Percentiles rank a stretch among this genome's conserved stretches.
Conservation (phyloP, 495 filamentous ascomycete species). For the Saxophila tyrrhenica region DNA sequence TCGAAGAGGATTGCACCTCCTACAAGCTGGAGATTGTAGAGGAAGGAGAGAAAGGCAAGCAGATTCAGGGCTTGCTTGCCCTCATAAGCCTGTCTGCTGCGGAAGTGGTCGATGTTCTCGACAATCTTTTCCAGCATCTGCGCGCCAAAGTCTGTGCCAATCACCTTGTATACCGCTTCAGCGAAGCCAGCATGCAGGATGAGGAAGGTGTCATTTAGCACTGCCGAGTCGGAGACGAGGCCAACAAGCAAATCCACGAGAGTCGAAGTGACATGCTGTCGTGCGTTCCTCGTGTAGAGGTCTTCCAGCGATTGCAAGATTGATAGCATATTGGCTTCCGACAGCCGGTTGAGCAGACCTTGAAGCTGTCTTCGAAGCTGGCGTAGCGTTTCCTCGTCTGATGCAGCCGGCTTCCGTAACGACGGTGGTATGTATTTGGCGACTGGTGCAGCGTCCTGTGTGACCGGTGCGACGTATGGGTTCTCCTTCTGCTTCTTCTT, state of each 20-base stretch:
- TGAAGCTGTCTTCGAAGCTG: constrained; percentile 70
- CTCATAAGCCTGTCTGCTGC: constrained; percentile 32
- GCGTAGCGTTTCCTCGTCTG: constrained; percentile 54
- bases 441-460: constrained; percentile 20
- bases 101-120: constrained; percentile 51
- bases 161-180: constrained; percentile 70
- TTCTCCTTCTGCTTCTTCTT: constrained; percentile 44
- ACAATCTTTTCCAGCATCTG: constrained; percentile 68
- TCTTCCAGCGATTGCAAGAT: constrained; percentile 72
- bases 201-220: constrained; percentile 73
- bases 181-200: constrained; percentile 86
- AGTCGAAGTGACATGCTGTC: constrained; percentile 72
- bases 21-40: constrained; percentile 87
- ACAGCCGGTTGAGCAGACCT: constrained; percentile 83
- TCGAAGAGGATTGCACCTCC: constrained; percentile 77
- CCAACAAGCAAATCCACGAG: constrained; percentile 62
- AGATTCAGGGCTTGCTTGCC: constrained; percentile 67
- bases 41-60: constrained; percentile 67
- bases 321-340: constrained; percentile 73
- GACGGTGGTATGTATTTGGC: constrained; percentile 84
- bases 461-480: constrained; percentile 48
- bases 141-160: constrained; percentile 80
- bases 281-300: constrained; percentile 67
- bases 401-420: constrained; percentile 49
- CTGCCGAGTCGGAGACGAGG: constrained; percentile 63